Conservation (phyloP, 139 green algal species). For the Limnomonas spitsbergensis region DNA sequence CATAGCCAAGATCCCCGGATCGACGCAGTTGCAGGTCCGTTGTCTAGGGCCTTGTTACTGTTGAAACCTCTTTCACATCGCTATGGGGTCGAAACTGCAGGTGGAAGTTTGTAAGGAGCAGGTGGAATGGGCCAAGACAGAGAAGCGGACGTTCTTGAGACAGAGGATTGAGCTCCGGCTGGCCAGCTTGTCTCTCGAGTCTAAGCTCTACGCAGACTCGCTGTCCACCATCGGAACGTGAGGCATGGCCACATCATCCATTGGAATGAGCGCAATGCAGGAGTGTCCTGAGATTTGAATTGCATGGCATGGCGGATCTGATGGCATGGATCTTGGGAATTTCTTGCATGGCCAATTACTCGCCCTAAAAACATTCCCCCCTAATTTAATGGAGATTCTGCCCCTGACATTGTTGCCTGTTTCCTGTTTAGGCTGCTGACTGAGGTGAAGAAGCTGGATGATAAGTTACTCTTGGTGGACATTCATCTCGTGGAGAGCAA, state of each 20-base stretch:
- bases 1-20: constrained; percentile 84
- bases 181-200: constrained; percentile 81
- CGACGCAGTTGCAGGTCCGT: constrained; percentile 81
- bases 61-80: neutral
- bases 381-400: no score
- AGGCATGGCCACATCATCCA: constrained; percentile 25
- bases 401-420: neutral
- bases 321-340: neutral
- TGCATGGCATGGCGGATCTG: neutral
- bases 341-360: no score
- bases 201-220: constrained; percentile 69
- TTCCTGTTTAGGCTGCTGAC: constrained; percentile 62
- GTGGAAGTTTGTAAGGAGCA: constrained; percentile 92
- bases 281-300: neutral
- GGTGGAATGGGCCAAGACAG: constrained; percentile 83
- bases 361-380: no score
- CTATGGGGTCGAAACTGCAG: constrained; percentile 33
- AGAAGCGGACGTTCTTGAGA: constrained; percentile 95
- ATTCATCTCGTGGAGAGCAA: constrained; percentile 94
- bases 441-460: constrained; percentile 96
- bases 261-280: neutral
- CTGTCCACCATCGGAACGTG: constrained; percentile 75
- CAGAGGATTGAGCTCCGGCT: constrained; percentile 92
- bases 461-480: constrained; percentile 98
- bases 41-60: no score